Evolutionary conservation across 768 basidiomycete genomes (phyloP).

Genomic region (Ramaria rubella): DNA sequence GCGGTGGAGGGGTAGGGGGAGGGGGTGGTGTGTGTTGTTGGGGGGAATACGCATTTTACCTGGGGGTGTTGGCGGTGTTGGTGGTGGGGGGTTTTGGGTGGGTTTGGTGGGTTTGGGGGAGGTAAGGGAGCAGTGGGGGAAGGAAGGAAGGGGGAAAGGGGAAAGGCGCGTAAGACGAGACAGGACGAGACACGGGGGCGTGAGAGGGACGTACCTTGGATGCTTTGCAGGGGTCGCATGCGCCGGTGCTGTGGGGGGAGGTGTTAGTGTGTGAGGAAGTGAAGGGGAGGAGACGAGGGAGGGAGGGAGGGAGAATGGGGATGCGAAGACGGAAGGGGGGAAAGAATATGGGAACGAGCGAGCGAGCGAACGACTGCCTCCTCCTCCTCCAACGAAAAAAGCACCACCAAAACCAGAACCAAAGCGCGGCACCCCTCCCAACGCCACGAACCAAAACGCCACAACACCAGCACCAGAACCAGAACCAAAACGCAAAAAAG

Average conservation of each 20-base stretch:
- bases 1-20: not conserved
- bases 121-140: no score
- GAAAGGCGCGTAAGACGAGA: no score
- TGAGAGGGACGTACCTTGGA: not conserved
- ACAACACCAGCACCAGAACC: not conserved
- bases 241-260: not conserved
- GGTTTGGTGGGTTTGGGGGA: no score
- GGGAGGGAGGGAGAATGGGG: no score
- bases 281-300: not conserved
- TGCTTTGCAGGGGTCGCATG: constrained; percentile 3
- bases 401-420: no score
- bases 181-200: no score
- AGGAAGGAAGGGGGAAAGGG: not conserved
- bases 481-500: not conserved
- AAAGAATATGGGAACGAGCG: not conserved
- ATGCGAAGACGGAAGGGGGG: not conserved
- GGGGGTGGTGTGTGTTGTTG: not conserved
- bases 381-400: not conserved
- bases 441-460: not conserved
- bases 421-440: not conserved
- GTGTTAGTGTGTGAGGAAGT: not conserved
- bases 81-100: no score
- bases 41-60: not conserved
- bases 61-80: not conserved
- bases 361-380: not conserved